Conservation (phyloP, 2,329 filamentous ascomycete species). For the Lecanoromycetidae sp. region DNA sequence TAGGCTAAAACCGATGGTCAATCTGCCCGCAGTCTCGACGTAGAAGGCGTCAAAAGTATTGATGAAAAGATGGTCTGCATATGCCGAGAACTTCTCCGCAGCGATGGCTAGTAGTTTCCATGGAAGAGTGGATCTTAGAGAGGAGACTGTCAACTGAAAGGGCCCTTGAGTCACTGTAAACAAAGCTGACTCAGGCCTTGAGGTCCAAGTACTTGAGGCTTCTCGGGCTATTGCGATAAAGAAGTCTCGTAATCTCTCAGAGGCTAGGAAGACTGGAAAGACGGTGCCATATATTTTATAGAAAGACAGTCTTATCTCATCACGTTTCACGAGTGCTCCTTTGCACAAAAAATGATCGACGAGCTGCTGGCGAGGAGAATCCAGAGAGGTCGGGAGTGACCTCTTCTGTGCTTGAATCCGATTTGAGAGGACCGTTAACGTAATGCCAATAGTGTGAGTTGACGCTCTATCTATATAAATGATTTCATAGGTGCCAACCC, state of each 20-base stretch:
- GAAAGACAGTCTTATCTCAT: not conserved
- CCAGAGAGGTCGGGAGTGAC: too few species aligned
- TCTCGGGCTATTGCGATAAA: not conserved
- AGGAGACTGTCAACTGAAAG: conserved; percentile 1
- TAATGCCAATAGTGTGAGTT: not conserved
- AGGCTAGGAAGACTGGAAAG: not conserved
- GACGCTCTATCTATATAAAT: not conserved
- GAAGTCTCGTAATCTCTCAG: not conserved
- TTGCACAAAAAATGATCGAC: too few species aligned
- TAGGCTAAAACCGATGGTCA: not conserved
- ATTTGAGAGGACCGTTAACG: too few species aligned
- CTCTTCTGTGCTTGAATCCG: too few species aligned
- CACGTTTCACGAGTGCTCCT: not conserved
- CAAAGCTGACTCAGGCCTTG: not conserved
- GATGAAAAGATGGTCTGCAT: not conserved
- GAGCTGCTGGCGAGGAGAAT: too few species aligned
- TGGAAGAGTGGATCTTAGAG: not conserved
- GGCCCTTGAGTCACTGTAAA: not conserved
- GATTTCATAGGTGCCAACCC: not conserved
- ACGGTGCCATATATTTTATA: not conserved
- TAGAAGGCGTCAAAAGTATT: not conserved
- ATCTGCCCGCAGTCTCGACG: not conserved
- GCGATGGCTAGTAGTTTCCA: not conserved
- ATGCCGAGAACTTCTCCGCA: not conserved
- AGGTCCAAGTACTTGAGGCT: not conserved